phyloP scores from a whole-genome alignment of 805 yeast species.

The Clavispora asparagi region DNA sequence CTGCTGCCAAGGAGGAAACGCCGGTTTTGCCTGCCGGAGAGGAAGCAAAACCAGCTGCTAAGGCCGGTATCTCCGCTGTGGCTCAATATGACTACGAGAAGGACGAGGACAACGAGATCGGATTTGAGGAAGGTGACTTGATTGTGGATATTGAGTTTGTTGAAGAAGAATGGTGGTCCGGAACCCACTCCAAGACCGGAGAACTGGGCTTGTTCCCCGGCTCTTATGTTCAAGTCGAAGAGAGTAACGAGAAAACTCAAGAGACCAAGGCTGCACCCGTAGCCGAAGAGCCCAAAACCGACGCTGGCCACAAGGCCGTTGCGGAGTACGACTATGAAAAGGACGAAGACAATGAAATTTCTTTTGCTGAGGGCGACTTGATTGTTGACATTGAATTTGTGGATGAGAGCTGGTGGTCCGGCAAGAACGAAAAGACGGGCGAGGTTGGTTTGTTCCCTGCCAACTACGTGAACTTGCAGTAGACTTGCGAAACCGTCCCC shows the following conservation, averaged over 20 bases:
- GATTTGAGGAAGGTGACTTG: slow-evolving; percentile 59
- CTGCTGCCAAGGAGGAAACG: background rate
- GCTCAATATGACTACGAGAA: slow-evolving; percentile 79
- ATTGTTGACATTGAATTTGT: slow-evolving; percentile 81
- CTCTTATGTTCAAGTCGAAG: slow-evolving; percentile 41
- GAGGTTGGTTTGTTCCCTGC: slow-evolving; percentile 86
- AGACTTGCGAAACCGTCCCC: background rate
- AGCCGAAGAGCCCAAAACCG: slow-evolving; percentile 11
- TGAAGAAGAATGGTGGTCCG: slow-evolving; percentile 72
- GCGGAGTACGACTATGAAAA: slow-evolving; percentile 84
- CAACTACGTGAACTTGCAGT: slow-evolving; percentile 57
- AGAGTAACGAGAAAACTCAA: slow-evolving; percentile 8
- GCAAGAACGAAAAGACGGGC: slow-evolving; percentile 61
- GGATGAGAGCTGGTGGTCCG: slow-evolving; percentile 98
- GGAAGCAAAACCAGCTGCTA: slow-evolving; percentile 2
- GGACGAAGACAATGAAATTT: slow-evolving; percentile 85
- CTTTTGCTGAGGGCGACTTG: slow-evolving; percentile 76
- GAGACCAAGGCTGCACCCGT: slow-evolving; percentile 12
- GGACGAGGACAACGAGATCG: slow-evolving; percentile 74
- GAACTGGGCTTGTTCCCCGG: slow-evolving; percentile 54
- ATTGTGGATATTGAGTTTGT: slow-evolving; percentile 63
- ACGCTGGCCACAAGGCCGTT: slow-evolving; percentile 40
- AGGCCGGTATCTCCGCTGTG: slow-evolving; percentile 44
- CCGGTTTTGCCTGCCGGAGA: background rate
- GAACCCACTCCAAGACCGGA: slow-evolving; percentile 38